Evolutionary conservation across 768 basidiomycete genomes (phyloP).

Genomic region (Mycena haematopus): DNA sequence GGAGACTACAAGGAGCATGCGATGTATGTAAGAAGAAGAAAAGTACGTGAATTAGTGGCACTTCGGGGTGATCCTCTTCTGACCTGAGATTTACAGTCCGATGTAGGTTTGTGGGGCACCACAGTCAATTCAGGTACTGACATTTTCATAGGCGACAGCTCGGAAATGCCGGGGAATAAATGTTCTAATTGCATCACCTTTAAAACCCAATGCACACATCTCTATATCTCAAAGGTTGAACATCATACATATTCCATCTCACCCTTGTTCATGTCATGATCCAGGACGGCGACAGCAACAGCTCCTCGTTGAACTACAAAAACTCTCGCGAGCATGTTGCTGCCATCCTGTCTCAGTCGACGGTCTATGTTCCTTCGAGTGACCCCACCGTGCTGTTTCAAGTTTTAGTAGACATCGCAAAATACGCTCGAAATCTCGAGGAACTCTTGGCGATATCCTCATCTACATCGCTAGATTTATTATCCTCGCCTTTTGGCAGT

Average conservation of each 20-base stretch:
- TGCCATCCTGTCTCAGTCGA: conserved; percentile 13
- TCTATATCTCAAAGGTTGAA: conserved; percentile 53
- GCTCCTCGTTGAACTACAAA: conserved; percentile 16
- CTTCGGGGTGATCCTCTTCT: not conserved
- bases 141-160: conserved; percentile 48
- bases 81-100: conserved; percentile 39
- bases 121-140: not conserved
- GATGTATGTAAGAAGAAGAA: conserved; percentile 22
- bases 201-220: conserved; percentile 60
- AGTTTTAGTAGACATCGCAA: conserved; percentile 20
- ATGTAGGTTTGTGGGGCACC: not conserved
- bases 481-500: not conserved
- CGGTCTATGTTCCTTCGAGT: conserved; percentile 18
- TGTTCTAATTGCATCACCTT: conserved; percentile 64
- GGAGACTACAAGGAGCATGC: conserved; percentile 16
- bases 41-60: conserved; percentile 10
- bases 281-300: conserved; percentile 5
- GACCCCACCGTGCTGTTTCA: conserved; percentile 9
- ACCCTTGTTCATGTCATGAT: not conserved
- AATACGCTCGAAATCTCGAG: conserved; percentile 27
- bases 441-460: conserved; percentile 12
- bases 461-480: not conserved
- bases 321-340: conserved; percentile 23
- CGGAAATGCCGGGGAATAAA: conserved; percentile 56
- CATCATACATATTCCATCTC: not conserved